Percentiles rank a stretch among this genome's conserved stretches.
These are phyloP conservation scores for Aaosphaeria arxii DNA, from an alignment of 2,329 filamentous ascomycete genomes.

Conservation along the genomic window DNA sequence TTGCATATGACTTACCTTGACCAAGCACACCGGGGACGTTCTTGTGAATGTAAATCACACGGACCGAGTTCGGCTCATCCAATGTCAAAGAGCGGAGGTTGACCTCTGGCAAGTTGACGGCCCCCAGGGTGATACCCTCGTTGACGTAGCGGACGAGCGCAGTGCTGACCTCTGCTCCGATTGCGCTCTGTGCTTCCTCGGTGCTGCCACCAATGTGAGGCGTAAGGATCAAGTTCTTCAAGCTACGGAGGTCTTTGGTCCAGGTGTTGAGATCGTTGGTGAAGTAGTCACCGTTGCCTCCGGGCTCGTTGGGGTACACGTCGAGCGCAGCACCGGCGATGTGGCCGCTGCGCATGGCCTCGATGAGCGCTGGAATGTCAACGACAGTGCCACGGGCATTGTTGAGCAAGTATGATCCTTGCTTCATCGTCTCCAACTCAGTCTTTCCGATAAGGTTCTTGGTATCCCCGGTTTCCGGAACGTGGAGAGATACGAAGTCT, in stretches of 20 bases:
- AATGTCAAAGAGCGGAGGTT: conserved; percentile 83
- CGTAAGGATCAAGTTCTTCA: conserved; percentile 92
- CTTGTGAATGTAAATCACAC: conserved; percentile 94
- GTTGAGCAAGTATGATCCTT: conserved; percentile 91
- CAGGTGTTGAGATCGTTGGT: conserved; percentile 77
- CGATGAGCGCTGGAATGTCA: conserved; percentile 87
- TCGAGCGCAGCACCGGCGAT: conserved; percentile 93
- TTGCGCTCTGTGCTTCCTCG: conserved; percentile 94
- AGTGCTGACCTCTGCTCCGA: conserved; percentile 87
- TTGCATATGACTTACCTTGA: conserved; percentile 54
- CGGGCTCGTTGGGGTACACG: conserved; percentile 92
- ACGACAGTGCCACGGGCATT: conserved; percentile 91
- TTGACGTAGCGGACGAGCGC: conserved; percentile 93
- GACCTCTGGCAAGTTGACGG: conserved; percentile 97
- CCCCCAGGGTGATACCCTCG: conserved; percentile 84
- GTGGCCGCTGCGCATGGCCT: conserved; percentile 81
- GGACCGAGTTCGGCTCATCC: conserved; percentile 84
- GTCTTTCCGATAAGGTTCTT: conserved; percentile 82
- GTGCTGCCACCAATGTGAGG: conserved; percentile 97
- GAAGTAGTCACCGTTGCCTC: conserved; percentile 94
- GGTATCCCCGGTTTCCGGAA: conserved; percentile 90
- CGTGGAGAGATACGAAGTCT: conserved; percentile 93
- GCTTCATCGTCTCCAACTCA: conserved; percentile 86
- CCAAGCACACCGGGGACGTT: conserved; percentile 94
- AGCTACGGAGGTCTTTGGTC: conserved; percentile 76